Evolutionary conservation across 192 early-diverging fungal species (phyloP).

Genomic region (Backusella liffmaniae): DNA sequence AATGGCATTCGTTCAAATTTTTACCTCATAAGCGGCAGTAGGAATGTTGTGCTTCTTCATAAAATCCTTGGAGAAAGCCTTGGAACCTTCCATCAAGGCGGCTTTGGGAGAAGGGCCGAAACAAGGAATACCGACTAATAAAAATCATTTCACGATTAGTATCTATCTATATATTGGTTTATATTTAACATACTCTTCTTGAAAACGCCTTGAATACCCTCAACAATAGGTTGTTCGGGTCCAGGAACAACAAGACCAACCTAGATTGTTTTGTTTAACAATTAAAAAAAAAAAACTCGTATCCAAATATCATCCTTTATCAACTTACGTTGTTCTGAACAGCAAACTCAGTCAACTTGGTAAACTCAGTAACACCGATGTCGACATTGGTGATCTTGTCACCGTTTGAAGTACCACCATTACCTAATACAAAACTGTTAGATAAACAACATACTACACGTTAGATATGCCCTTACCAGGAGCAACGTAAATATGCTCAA

Average conservation of each 20-base stretch:
- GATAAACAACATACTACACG: not conserved
- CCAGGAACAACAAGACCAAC: constrained; percentile 87
- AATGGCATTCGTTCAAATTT: not conserved
- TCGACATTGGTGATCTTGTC: constrained; percentile 81
- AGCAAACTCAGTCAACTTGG: constrained; percentile 76
- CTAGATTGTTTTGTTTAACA: constrained; percentile 32
- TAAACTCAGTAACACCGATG: constrained; percentile 72
- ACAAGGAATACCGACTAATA: constrained; percentile 78
- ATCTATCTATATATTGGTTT: not conserved
- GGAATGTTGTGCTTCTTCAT: constrained; percentile 97
- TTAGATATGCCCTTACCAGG: constrained; percentile 62
- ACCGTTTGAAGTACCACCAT: constrained; percentile 84
- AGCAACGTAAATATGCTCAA: constrained; percentile 86
- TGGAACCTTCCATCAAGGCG: constrained; percentile 94
- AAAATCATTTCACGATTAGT: not conserved
- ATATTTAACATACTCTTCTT: constrained; percentile 59
- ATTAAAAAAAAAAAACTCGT: not conserved
- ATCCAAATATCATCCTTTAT: not conserved
- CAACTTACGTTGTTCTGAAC: constrained; percentile 65
- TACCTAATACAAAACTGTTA: constrained; percentile 56
- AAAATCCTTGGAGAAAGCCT: constrained; percentile 98
- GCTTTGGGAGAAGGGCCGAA: constrained; percentile 92
- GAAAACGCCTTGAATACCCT: constrained; percentile 83
- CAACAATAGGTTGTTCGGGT: constrained; percentile 96
- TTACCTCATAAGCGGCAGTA: constrained; percentile 84